phyloP scores from a whole-genome alignment of 495 filamentous ascomycete species.

The Saxispiralis lemnorum region DNA sequence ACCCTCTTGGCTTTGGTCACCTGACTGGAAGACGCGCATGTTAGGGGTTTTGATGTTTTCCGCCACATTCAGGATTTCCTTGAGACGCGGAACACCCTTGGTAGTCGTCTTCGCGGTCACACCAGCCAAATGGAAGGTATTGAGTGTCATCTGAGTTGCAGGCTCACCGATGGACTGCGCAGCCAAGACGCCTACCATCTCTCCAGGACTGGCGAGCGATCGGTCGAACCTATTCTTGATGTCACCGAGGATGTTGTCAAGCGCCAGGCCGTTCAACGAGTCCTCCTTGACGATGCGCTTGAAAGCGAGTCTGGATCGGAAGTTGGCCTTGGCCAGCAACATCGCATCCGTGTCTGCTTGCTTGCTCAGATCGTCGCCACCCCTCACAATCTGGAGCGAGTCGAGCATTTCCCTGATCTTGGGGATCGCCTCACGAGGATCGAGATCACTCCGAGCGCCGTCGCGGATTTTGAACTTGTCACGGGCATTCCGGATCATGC shows the following conservation, averaged over 20 bases:
- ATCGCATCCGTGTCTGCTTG: slow-evolving; percentile 85
- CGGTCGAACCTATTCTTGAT: slow-evolving; percentile 70
- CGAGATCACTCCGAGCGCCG: slow-evolving; percentile 65
- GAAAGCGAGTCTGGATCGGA: slow-evolving; percentile 81
- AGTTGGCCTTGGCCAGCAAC: slow-evolving; percentile 71
- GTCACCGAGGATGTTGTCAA: slow-evolving; percentile 83
- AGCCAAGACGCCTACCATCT: slow-evolving; percentile 97
- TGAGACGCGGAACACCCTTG: slow-evolving; percentile 92
- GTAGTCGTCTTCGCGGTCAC: slow-evolving; percentile 99
- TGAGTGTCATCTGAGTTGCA: slow-evolving; percentile 97
- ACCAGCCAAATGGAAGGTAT: slow-evolving; percentile 99
- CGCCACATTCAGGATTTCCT: slow-evolving; percentile 97
- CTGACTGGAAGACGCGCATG: slow-evolving; percentile 79
- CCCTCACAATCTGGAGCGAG: slow-evolving; percentile 65
- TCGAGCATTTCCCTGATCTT: slow-evolving; percentile 59
- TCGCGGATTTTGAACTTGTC: slow-evolving; percentile 82
- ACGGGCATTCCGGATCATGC: slow-evolving; percentile 77
- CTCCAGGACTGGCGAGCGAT: slow-evolving; percentile 69
- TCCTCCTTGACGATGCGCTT: slow-evolving; percentile 72
- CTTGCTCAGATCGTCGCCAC: slow-evolving; percentile 56
- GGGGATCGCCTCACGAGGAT: slow-evolving; percentile 76
- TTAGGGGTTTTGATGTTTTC: slow-evolving; percentile 96
- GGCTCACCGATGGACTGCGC: slow-evolving; percentile 98
- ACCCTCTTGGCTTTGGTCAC: slow-evolving; percentile 45
- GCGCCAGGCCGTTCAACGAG: slow-evolving; percentile 74